Base-by-base conservation (phyloP, 441 rosid genomes). In the Metrosideros polymorpha region DNA sequence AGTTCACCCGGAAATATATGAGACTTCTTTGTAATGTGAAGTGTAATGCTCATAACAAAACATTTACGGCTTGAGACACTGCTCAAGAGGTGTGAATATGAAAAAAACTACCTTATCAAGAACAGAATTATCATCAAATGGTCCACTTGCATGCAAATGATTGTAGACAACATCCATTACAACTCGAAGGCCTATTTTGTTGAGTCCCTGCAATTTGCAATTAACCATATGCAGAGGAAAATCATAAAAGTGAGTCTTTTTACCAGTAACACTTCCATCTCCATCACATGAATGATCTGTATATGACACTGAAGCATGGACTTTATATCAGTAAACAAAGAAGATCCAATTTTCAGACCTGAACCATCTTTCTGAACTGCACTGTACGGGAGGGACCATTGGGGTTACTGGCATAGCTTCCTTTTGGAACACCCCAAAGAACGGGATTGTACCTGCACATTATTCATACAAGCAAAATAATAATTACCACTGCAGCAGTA, bases 381-480 rank as follows among this genome's bases (percentile, higher is more conserved):
- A 92, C 85, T 82, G 90, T 91, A 85, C 99, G 98, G 89, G 88
- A 91, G 75, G 98, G 89, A 89, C 98, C 98, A 92, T 90, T 89
- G 51, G 99, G 93, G 85, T 92, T 90, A 89, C 95, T 95, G 61
- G 99, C 94, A 93, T 98, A 98, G 93, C 99, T 96, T 93, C 99
- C 99, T 92, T 96, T 98, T 57, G 99, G 99, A 88, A 95, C 97
- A 71, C 98, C 99, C 99, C 98, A 96, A 32, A 98, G 94, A 88
- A 95, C 95, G 84, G 99, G 99, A 94, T 98, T 95, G 90, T 98
- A 98, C 92, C 99, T 98, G 86, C 87, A 77, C 19, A 55, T 47
- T 42, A 77, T 88, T 66, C 82, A 84, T 86, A 89, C 88, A 29
- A 84, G 51, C 82, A 85, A 89, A 86, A 15, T 89, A 87, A 87